These are phyloP conservation scores for Dryas integrifolia DNA, from an alignment of 331 rosid genomes.

Conservation along the genomic window DNA sequence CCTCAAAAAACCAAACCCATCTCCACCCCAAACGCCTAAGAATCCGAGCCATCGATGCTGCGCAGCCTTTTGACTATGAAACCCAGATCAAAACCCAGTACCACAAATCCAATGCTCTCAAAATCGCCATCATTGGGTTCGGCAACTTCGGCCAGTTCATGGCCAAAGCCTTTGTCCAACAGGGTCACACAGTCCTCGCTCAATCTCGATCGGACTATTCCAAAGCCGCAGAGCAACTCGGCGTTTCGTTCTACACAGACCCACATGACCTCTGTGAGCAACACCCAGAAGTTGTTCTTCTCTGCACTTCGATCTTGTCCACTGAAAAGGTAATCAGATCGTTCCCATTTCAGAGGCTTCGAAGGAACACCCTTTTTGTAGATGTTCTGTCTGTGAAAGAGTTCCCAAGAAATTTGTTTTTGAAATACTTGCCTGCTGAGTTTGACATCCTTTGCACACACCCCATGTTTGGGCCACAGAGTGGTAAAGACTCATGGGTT, in stretches of 20 bases:
- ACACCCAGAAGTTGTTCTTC: constrained; percentile 29
- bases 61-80: constrained; percentile 13
- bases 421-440: constrained; percentile 17
- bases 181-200: constrained; percentile 20
- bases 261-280: constrained; percentile 24
- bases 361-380: constrained; percentile 20
- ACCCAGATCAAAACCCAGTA: constrained; percentile 6
- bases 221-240: background rate
- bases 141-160: constrained; percentile 27
- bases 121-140: constrained; percentile 23
- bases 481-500: constrained; percentile 11
- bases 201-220: constrained; percentile 28
- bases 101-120: constrained; percentile 17
- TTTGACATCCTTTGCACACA: constrained; percentile 26
- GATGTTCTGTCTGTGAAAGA: constrained; percentile 24
- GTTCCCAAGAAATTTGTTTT: constrained; percentile 16
- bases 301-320: constrained; percentile 23
- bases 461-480: constrained; percentile 24
- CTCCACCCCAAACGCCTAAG: background rate
- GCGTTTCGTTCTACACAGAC: constrained; percentile 14
- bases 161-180: constrained; percentile 14
- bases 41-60: constrained; percentile 3
- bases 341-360: constrained; percentile 21
- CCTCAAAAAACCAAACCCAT: background rate
- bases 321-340: constrained; percentile 17